Evolutionary conservation across 2,329 filamentous ascomycete species (phyloP).

Genomic region (Penicillium sp.): DNA sequence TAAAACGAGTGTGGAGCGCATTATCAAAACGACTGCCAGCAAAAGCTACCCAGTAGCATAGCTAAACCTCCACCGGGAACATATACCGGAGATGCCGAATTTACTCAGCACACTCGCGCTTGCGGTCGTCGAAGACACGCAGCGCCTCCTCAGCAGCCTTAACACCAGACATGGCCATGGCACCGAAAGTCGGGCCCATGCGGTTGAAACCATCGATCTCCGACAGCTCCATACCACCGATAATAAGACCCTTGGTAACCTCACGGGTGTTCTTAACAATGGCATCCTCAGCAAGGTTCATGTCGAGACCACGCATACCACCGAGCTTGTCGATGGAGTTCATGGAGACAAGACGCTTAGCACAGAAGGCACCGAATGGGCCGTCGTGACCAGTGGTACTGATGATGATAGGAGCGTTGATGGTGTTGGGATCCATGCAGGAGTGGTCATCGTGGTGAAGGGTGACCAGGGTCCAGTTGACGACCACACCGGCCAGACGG

Average conservation of each 20-base stretch:
- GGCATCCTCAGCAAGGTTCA: conserved; percentile 87
- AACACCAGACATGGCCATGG: conserved; percentile 83
- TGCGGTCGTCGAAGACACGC: conserved; percentile 72
- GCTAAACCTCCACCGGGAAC: neutral
- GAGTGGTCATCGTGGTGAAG: conserved; percentile 87
- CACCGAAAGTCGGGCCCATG: conserved; percentile 87
- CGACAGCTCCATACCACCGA: conserved; percentile 92
- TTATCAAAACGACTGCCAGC: conserved; percentile 12
- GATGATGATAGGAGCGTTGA: conserved; percentile 86
- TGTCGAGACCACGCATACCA: conserved; percentile 91
- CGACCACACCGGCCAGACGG: conserved; percentile 84
- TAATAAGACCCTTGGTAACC: conserved; percentile 81
- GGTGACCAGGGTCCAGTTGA: conserved; percentile 91
- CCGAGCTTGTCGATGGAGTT: conserved; percentile 77
- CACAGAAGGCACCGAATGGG: conserved; percentile 86
- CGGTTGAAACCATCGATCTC: conserved; percentile 89
- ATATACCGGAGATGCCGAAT: neutral
- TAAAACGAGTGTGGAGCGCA: conserved; percentile 22
- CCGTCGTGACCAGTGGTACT: conserved; percentile 89
- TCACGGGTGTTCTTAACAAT: conserved; percentile 92
- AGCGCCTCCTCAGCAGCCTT: conserved; percentile 89
- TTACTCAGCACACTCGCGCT: conserved; percentile 71
- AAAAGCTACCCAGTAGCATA: conserved; percentile 6
- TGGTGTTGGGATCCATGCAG: conserved; percentile 97
- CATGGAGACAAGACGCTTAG: conserved; percentile 91